Percentiles rank a stretch among this genome's conserved stretches.
These are phyloP conservation scores for Arthrocladium fulminans DNA, from an alignment of 2,329 filamentous ascomycete species.

Conservation along the genomic window DNA sequence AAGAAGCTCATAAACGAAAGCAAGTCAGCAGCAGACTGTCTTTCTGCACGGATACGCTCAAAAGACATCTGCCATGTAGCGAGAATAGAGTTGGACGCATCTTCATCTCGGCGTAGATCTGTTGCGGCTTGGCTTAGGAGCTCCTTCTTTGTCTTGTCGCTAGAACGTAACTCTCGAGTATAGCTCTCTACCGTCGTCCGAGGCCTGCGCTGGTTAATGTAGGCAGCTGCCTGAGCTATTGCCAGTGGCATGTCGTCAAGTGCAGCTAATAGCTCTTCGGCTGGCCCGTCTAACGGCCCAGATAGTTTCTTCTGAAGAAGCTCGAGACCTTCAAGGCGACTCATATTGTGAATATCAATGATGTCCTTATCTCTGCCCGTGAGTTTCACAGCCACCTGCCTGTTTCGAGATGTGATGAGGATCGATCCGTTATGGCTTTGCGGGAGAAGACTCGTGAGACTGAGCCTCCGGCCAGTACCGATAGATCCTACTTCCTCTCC, in stretches of 20 bases:
- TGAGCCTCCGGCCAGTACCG: slow-evolving; percentile 12
- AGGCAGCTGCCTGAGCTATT: too few relatives aligned
- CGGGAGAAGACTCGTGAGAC: neutral
- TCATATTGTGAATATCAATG: slow-evolving; percentile 20
- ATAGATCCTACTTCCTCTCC: too few relatives aligned
- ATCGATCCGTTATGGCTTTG: neutral
- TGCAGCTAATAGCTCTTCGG: neutral
- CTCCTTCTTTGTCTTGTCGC: neutral
- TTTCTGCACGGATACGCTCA: slow-evolving; percentile 22
- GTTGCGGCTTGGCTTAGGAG: too few relatives aligned
- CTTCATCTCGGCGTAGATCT: too few relatives aligned
- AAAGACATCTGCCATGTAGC: too few relatives aligned
- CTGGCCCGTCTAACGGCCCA: neutral
- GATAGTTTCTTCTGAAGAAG: slow-evolving; percentile 28
- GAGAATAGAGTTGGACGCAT: too few relatives aligned
- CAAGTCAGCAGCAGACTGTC: slow-evolving; percentile 16
- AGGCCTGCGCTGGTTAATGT: neutral
- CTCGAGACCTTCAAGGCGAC: slow-evolving; percentile 14
- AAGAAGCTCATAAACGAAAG: slow-evolving; percentile 21
- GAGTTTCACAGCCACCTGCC: neutral
- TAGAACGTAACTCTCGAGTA: neutral
- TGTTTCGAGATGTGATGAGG: neutral
- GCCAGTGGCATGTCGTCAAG: slow-evolving; percentile 27
- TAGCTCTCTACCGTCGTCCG: neutral
- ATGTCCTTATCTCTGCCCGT: slow-evolving; percentile 9